Base-by-base conservation (phyloP, 164 flowering plant genomes). In the Macadamia integrifolia region DNA sequence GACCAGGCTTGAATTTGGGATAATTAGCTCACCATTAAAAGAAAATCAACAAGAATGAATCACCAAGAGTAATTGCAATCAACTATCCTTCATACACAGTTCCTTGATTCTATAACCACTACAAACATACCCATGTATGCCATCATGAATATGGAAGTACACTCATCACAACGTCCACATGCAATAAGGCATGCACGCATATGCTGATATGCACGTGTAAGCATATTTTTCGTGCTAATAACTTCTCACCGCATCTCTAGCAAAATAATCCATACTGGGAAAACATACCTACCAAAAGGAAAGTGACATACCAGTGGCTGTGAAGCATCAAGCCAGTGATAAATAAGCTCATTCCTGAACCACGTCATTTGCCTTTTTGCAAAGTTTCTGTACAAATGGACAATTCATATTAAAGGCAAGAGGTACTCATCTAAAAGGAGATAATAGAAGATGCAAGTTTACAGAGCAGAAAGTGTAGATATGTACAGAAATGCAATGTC, bases 361-460 rank as follows among this genome's bases (percentile, higher is more conserved):
- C 98, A 93, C 56, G 96, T 93, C 84, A 88, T 61, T 69, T 93
- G 98, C 80, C 98, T 78, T 79, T 91, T 93, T n/a, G 97, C 97
- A 81, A 93, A 93, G 66, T 93, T 88, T 71, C 98, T 93, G 87
- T 74, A 74, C 12, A 49, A 58, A 35, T 32, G 43, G 9, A 46
- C 50, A 46, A 46, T 46, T 43, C 50, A 46, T 5, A 35, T 2
- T 35, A 35, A 35, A 35, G 40, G 40, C 40, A 35, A 23, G 40
- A 35, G 40, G 40, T 5, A 35, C 40, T 35, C 40, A 35, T 35
- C 40, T 35, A 35, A 35, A 2, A 35, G 40, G 40, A 35, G 40
- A 35, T 35, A 35, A 35, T 35, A 35, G 40, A 2, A 35, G 5
- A 35, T 35, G 40, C 40, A 35, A 35, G 40, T 35, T 35, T 35